phyloP scores from a whole-genome alignment of 768 basidiomycete genomes.

The Boletus edulis region DNA sequence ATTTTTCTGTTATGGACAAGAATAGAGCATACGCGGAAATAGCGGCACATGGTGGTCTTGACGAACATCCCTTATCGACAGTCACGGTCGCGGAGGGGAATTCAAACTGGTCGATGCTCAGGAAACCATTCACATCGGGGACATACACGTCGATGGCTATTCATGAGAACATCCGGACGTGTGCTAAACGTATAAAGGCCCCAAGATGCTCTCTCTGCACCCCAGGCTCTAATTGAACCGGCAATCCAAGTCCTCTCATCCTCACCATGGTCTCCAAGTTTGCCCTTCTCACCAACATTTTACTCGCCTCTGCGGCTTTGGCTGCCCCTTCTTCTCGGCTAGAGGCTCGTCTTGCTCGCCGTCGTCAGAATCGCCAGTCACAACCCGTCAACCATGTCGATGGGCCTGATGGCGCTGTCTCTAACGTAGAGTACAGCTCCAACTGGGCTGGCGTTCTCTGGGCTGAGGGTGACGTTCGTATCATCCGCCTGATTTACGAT shows the following conservation, averaged over 20 bases:
- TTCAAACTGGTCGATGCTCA: not conserved
- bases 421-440: conserved; percentile 13
- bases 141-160: not conserved
- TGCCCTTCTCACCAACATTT: conserved; percentile 12
- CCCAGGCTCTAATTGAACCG: not conserved
- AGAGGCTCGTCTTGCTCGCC: conserved; percentile 12
- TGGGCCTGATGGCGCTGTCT: not conserved
- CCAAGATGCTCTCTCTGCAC: not conserved
- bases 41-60: not conserved
- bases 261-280: conserved; percentile 19
- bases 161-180: not conserved
- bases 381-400: conserved; percentile 4
- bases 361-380: conserved; percentile 12
- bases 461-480: conserved; percentile 8
- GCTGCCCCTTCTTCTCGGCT: conserved; percentile 16
- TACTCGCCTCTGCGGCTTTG: conserved; percentile 17
- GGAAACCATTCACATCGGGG: too few species aligned
- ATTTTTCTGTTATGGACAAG: not conserved
- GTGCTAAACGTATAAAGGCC: conserved; percentile 12
- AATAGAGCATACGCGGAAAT: not conserved
- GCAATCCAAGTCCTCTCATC: not conserved
- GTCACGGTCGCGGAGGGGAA: not conserved
- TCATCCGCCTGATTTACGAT: not conserved
- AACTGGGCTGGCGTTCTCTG: conserved; percentile 21
- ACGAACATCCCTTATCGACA: not conserved